Conservation (phyloP, 768 basidiomycete species). For the Hericium rajendrae region DNA sequence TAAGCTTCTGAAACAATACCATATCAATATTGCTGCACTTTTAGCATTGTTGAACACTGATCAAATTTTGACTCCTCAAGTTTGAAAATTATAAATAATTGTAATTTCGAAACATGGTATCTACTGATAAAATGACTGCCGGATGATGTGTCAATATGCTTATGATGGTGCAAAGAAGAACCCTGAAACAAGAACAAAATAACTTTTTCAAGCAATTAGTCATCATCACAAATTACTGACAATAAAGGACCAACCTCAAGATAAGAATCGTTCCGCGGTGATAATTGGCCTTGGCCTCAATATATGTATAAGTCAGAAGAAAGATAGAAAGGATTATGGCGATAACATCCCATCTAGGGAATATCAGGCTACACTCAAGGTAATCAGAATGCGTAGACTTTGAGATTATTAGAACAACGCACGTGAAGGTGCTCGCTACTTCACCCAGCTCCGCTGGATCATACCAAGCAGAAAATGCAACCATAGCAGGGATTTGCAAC, state of each 20-base stretch:
- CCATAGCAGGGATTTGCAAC: conserved; percentile 97
- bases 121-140: too few relatives aligned
- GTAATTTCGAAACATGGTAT: too few relatives aligned
- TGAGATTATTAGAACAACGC: conserved; percentile 24
- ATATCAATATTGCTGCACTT: too few relatives aligned
- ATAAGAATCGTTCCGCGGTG: conserved; percentile 94
- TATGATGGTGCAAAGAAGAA: conserved; percentile 77
- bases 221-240: not conserved
- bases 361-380: conserved; percentile 61
- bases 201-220: conserved; percentile 39
- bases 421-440: conserved; percentile 90
- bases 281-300: conserved; percentile 98
- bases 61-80: too few relatives aligned
- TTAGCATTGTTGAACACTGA: too few relatives aligned
- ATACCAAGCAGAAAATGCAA: conserved; percentile 96
- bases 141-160: too few relatives aligned
- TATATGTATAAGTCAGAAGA: conserved; percentile 96
- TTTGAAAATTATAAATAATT: too few relatives aligned
- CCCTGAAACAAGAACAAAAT: conserved; percentile 82
- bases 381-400: not conserved
- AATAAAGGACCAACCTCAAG: conserved; percentile 48
- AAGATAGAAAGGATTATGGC: conserved; percentile 94
- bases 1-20: too few relatives aligned
- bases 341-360: conserved; percentile 97
- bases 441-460: conserved; percentile 79